Evolutionary conservation across 2,329 filamentous ascomycete species (phyloP).

Genomic region (Chaetomium sp.): DNA sequence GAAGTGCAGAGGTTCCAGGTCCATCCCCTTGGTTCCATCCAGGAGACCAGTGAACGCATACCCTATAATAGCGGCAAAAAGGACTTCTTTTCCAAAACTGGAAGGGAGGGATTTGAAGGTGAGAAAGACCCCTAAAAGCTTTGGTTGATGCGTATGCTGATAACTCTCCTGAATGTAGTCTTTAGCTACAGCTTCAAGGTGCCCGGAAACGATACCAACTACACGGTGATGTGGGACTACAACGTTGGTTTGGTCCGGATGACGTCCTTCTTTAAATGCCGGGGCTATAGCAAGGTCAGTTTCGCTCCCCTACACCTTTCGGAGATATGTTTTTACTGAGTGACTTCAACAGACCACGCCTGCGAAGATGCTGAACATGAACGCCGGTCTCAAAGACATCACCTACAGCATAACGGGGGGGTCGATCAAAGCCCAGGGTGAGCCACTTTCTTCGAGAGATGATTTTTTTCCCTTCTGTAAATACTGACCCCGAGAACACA

Average conservation of each 20-base stretch:
- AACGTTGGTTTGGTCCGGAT: conserved; percentile 89
- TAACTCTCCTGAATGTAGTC: conserved; percentile 41
- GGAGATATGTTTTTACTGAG: background rate
- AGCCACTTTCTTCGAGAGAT: conserved; percentile 11
- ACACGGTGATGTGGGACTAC: conserved; percentile 93
- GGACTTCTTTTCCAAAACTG: conserved; percentile 77
- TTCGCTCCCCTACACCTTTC: background rate
- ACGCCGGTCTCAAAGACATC: conserved; percentile 79
- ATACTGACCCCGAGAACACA: conserved; percentile 31
- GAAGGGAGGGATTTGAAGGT: conserved; percentile 85
- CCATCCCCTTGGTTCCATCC: conserved; percentile 57
- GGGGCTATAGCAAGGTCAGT: conserved; percentile 75
- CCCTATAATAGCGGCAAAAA: conserved; percentile 96
- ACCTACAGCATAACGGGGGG: conserved; percentile 93
- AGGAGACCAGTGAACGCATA: conserved; percentile 64
- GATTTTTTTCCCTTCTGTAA: background rate
- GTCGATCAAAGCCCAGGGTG: conserved; percentile 82
- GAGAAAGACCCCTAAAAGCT: conserved; percentile 23
- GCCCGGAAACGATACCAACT: conserved; percentile 59
- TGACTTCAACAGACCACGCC: conserved; percentile 67
- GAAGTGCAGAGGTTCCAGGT: conserved; percentile 61
- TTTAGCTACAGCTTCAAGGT: conserved; percentile 78
- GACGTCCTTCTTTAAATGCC: conserved; percentile 90
- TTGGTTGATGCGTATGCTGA: background rate
- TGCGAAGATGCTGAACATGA: conserved; percentile 71